Evolutionary conservation across 1,284 basidiomycete species (phyloP).

Genomic region (Melanopsichium pennsylvanicum): DNA sequence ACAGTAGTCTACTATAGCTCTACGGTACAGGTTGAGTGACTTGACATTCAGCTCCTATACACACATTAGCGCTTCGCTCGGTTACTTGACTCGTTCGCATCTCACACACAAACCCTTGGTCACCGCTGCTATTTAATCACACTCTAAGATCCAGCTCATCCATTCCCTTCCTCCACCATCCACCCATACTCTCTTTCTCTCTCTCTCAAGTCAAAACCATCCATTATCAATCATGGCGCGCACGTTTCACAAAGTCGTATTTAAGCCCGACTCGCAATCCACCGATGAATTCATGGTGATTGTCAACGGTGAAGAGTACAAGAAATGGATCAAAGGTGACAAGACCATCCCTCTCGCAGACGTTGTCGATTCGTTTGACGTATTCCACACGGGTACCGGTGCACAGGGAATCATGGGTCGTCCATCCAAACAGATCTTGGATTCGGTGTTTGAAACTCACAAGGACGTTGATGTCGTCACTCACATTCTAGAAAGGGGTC

Average conservation of each 20-base stretch:
- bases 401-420: slow-evolving; percentile 66
- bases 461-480: slow-evolving; percentile 65
- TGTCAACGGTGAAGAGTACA: slow-evolving; percentile 62
- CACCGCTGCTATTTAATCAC: too few relatives aligned
- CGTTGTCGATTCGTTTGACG: slow-evolving; percentile 66
- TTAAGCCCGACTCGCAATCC: slow-evolving; percentile 65
- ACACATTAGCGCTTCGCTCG: too few relatives aligned
- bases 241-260: slow-evolving; percentile 59
- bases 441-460: slow-evolving; percentile 62
- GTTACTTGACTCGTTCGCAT: too few relatives aligned
- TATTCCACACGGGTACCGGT: slow-evolving; percentile 66
- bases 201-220: neutral
- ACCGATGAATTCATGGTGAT: slow-evolving; percentile 67
- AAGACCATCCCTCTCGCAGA: slow-evolving; percentile 66
- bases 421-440: slow-evolving; percentile 66
- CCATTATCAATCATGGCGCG: slow-evolving; percentile 30
- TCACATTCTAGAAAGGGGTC: slow-evolving; percentile 62
- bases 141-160: too few relatives aligned
- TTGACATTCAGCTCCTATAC: too few relatives aligned
- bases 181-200: neutral
- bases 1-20: too few relatives aligned
- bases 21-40: too few relatives aligned
- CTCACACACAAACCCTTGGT: too few relatives aligned
- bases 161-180: too few relatives aligned
- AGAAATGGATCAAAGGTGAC: slow-evolving; percentile 66